phyloP scores from a whole-genome alignment of 306 rosid species.

The Casuarina cunninghamiana region DNA sequence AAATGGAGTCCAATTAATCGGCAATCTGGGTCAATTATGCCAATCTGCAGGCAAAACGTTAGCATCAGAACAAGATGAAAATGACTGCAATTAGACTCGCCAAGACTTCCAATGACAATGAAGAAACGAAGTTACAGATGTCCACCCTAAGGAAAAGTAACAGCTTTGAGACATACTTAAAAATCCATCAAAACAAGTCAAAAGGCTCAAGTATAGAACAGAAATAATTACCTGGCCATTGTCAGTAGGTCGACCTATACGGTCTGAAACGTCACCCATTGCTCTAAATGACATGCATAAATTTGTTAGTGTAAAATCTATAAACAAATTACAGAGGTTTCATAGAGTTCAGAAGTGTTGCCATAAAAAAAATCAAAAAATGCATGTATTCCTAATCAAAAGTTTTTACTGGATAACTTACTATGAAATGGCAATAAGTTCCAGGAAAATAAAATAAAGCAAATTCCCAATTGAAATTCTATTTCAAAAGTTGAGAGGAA shows the following conservation, averaged over 20 bases:
- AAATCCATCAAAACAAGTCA: background rate
- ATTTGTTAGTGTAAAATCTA: background rate
- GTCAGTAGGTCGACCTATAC: slow-evolving; percentile 97
- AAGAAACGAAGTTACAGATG: slow-evolving; percentile 1
- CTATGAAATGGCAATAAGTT: background rate
- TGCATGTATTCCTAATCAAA: background rate
- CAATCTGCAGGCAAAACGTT: slow-evolving; percentile 65
- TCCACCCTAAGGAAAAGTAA: slow-evolving; percentile 6
- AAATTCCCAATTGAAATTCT: background rate
- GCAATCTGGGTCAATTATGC: slow-evolving; percentile 97
- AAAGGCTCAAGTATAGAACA: slow-evolving; percentile 6
- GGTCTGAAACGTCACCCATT: slow-evolving; percentile 99
- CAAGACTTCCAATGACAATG: slow-evolving; percentile 10
- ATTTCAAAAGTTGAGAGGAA: too few relatives aligned
- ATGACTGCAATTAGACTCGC: slow-evolving; percentile 18
- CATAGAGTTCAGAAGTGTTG: background rate
- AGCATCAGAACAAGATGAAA: background rate
- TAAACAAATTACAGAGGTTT: background rate
- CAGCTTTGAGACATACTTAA: slow-evolving; percentile 9
- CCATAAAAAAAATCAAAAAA: background rate
- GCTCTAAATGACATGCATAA: slow-evolving; percentile 53
- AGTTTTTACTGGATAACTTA: background rate
- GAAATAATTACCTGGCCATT: slow-evolving; percentile 77
- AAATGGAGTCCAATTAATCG: slow-evolving; percentile 96
- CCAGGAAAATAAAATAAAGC: background rate